A percentile compares a stretch with the other conserved stretches of the same genome.
These are phyloP conservation scores for Verticillium longisporum DNA, from an alignment of 2,329 filamentous ascomycete genomes.

Conservation along the genomic window DNA sequence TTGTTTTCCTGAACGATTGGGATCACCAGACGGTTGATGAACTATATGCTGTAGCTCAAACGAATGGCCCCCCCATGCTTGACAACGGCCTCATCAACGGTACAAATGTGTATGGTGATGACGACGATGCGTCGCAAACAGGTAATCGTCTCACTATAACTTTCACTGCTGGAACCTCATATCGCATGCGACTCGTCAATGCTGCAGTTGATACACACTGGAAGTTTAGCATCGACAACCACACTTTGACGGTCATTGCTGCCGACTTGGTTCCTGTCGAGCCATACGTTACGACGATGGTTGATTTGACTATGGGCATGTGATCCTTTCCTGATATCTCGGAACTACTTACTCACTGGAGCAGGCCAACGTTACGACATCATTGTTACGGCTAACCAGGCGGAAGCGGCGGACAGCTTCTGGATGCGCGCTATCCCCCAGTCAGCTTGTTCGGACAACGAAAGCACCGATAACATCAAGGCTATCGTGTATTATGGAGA, in stretches of 20 bases:
- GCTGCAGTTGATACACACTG: slow-evolving; percentile 34
- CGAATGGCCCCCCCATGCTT: slow-evolving; percentile 24
- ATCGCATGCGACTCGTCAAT: slow-evolving; percentile 42
- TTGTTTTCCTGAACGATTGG: slow-evolving; percentile 54
- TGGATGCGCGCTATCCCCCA: slow-evolving; percentile 42
- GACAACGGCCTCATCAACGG: slow-evolving; percentile 41
- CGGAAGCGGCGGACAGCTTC: slow-evolving; percentile 27
- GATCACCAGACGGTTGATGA: slow-evolving; percentile 36
- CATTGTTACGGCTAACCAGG: slow-evolving; percentile 32
- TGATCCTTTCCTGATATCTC: slow-evolving; percentile 17
- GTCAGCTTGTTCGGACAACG: slow-evolving; percentile 30
- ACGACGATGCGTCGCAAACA: slow-evolving; percentile 14
- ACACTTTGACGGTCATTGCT: slow-evolving; percentile 50
- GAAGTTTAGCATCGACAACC: slow-evolving; percentile 48
- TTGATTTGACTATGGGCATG: slow-evolving; percentile 43
- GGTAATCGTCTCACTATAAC: slow-evolving; percentile 28
- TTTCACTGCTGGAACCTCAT: slow-evolving; percentile 33
- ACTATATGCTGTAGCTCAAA: slow-evolving; percentile 20
- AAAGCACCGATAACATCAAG: slow-evolving; percentile 32
- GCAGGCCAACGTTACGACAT: slow-evolving; percentile 37
- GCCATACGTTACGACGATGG: slow-evolving; percentile 42
- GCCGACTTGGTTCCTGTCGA: slow-evolving; percentile 51
- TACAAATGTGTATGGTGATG: slow-evolving; percentile 28
- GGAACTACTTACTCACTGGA: slow-evolving; percentile 7
- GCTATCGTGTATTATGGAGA: slow-evolving; percentile 40